Evolutionary conservation across 805 yeast genomes (phyloP), one percentile per base, ranked within the genome.

Genomic region (Saccharomycopsis fibuligera): DNA sequence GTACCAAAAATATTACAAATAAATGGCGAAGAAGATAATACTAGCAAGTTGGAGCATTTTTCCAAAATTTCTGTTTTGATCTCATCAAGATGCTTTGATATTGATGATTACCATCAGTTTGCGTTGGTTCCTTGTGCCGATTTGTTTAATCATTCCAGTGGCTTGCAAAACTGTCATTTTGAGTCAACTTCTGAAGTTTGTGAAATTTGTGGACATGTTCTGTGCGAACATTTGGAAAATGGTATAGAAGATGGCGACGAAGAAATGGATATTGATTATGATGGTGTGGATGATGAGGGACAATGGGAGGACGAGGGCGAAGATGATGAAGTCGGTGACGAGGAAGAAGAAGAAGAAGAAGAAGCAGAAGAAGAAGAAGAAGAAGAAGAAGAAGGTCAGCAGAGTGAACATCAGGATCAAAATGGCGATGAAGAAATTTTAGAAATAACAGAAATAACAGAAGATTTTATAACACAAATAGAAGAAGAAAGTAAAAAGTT

Each of bases 81-180:
- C 14, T 39, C 51, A 27, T 53, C 49, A 8, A 72, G 96, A 53
- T 89, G 90, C 1, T 90, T 91, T 62, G 81, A 79, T 36, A 53
- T 53, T 25, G 98, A 91, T 62, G 71, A 72, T 44, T 89, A 64
- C 60, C 87, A 83, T 57, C 85, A 80, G 29, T 70, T 82, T 27
- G 87, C 86, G 0, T 67, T 91, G 44, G 96, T 90, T 22, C 96
- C 97, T 0, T 86, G 89, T 14, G 97, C 96, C 0, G 96, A 90
- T 64, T 67, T 91, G 31, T 87, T 89, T 66, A 90, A 90, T 56
- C 96, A 89, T 60, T 62, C 71, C 4, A 23, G 40, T 14, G 24
- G 31, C 3, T 9, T 30, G 6, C 16, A 35, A 14, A 45, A 44
- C 35, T 40, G 50, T 24, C 52, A 45, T 42, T 53, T 53, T 30